Base-by-base conservation (phyloP, 78 protist genomes). In the Dictyostelium purpureum region DNA sequence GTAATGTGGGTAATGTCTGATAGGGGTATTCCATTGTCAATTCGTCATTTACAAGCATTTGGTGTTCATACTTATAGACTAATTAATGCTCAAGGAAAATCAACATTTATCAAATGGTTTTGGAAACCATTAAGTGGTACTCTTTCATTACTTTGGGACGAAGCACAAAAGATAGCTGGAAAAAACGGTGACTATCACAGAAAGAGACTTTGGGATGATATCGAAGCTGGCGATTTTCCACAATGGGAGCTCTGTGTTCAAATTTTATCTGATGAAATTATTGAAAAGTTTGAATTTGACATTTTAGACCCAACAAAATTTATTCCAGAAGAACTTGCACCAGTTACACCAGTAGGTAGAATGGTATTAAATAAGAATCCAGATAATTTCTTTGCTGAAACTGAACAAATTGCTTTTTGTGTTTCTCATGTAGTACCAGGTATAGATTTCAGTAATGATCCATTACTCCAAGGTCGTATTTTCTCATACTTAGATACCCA, bases 341-440 rank as follows among this genome's bases (percentile, higher is more conserved):
- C 96, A 9, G 28, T 94, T 9, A 26, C 33, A 10, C 66, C 56
- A 19, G 16, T 94, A 31, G 96, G 96, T 18, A 57, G 80, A 33
- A 59, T 94, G 89, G 87, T 83, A 47, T 71, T 94, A 35, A 81
- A 94, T 80, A 21, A 76, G 21, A 94, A 94, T 42, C 96, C 96
- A 10, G 96, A 94, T 51, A 94, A 94, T 87, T 94, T 75, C 73
- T 93, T 93, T 38, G 16, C 85, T 19, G 96, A 93, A 66, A 93
- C 70, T 66, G 96, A 93, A 31, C 95, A 90, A 77, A 31, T 93
- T 12, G 96, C 96, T n/a, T 93, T 93, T 85, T 93, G 82, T 69
- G 80, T 87, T 2, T 61, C 69, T 19, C 88, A 87, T 38, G 56
- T 80, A 5, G 91, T 94, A 0, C 95, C 95, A 6, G 95, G 96